Evolutionary conservation across 1,284 basidiomycete genomes (phyloP).

Genomic region (Sutorius eximius): DNA sequence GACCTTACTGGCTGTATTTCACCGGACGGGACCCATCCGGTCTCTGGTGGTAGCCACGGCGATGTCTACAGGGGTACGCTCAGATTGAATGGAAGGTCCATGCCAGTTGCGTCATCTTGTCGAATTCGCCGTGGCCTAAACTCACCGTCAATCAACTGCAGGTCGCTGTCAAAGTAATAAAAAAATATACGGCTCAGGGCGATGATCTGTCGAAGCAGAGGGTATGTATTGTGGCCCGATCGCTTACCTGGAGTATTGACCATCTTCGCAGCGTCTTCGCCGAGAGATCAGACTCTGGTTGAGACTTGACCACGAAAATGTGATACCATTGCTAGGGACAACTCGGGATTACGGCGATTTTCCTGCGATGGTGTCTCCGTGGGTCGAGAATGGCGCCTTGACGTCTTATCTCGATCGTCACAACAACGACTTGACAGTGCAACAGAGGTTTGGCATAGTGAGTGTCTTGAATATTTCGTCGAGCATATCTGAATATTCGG

Average conservation of each 20-base stretch:
- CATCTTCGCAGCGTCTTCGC: slow-evolving; percentile 22
- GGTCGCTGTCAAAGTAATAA: slow-evolving; percentile 29
- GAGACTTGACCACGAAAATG: slow-evolving; percentile 23
- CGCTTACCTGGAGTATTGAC: not conserved
- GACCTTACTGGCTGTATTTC: slow-evolving; percentile 20
- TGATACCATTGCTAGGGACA: slow-evolving; percentile 28
- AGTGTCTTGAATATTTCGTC: not conserved
- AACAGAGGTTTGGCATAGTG: slow-evolving; percentile 21
- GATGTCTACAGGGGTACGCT: slow-evolving; percentile 24
- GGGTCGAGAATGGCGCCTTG: slow-evolving; percentile 28
- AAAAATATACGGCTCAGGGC: slow-evolving; percentile 17
- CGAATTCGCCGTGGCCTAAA: not conserved
- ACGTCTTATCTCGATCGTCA: slow-evolving; percentile 13
- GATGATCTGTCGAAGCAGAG: slow-evolving; percentile 18
- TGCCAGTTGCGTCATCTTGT: slow-evolving; percentile 20
- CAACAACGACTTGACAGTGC: slow-evolving; percentile 6
- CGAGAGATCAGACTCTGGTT: slow-evolving; percentile 29
- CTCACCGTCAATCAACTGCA: slow-evolving; percentile 8
- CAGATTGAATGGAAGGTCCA: slow-evolving; percentile 10
- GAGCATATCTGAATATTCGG: not conserved
- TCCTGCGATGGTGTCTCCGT: slow-evolving; percentile 30
- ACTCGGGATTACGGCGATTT: slow-evolving; percentile 26
- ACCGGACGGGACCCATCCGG: slow-evolving; percentile 12
- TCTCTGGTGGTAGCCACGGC: slow-evolving; percentile 21
- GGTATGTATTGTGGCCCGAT: not conserved